Conservation (phyloP, 768 basidiomycete species). For the Psilocybe cubensis region DNA sequence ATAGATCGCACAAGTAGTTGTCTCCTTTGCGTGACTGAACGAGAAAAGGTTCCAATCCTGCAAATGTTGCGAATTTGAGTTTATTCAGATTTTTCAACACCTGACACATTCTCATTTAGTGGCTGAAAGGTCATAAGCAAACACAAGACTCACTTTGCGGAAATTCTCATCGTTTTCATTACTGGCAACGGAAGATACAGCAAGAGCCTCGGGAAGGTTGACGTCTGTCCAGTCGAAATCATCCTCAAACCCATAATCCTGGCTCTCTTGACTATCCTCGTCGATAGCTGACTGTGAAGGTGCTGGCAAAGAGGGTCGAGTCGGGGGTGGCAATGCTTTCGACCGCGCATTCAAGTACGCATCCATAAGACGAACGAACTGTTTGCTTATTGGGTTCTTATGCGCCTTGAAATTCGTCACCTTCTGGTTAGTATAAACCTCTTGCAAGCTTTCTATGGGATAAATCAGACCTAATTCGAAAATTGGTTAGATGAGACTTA, state of each 20-base stretch:
- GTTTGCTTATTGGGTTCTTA: neutral
- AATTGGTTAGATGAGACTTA: slow-evolving; percentile 5
- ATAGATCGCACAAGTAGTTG: slow-evolving; percentile 46
- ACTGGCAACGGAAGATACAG: slow-evolving; percentile 13
- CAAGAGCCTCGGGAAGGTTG: slow-evolving; percentile 51
- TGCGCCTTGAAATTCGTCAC: slow-evolving; percentile 6
- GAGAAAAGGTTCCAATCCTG: slow-evolving; percentile 39
- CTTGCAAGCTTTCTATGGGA: neutral
- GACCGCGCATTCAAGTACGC: slow-evolving; percentile 64
- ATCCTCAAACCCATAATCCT: slow-evolving; percentile 68
- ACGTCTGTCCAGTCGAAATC: slow-evolving; percentile 64
- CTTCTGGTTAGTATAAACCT: neutral
- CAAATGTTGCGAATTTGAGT: slow-evolving; percentile 11
- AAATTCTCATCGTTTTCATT: slow-evolving; percentile 9
- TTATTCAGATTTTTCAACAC: neutral
- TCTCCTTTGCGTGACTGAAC: neutral
- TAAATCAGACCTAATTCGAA: neutral
- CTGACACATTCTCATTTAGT: neutral
- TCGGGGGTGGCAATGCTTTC: slow-evolving; percentile 47
- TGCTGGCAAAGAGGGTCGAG: slow-evolving; percentile 31
- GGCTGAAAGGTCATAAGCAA: neutral
- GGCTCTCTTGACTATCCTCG: slow-evolving; percentile 67
- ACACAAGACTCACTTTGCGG: slow-evolving; percentile 7
- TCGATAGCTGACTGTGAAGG: slow-evolving; percentile 21
- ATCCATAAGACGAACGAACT: slow-evolving; percentile 37